phyloP scores from a whole-genome alignment of 768 basidiomycete genomes.

The Leucosporidium yakuticum region DNA sequence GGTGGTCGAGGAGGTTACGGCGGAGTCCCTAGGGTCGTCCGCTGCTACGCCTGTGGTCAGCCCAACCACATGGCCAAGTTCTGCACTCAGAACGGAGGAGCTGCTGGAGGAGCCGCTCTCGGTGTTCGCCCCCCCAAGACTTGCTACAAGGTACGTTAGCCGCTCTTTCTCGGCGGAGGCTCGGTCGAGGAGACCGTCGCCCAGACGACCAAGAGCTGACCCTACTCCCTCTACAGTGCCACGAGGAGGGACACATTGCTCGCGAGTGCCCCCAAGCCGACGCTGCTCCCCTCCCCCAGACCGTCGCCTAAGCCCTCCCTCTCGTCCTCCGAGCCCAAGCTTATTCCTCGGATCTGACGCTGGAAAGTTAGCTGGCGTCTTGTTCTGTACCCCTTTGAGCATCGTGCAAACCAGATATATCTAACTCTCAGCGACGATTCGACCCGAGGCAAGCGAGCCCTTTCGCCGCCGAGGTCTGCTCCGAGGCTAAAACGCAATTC shows the following conservation, averaged over 20 bases:
- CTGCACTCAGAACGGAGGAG: background rate
- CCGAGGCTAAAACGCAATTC: background rate
- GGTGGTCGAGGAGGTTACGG: background rate
- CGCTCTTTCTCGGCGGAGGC: background rate
- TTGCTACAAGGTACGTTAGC: constrained; percentile 1
- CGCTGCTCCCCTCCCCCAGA: background rate
- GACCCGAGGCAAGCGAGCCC: too few relatives aligned
- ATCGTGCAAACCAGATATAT: too few relatives aligned
- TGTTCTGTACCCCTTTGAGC: too few relatives aligned
- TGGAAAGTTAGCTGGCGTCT: too few relatives aligned
- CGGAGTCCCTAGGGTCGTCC: background rate
- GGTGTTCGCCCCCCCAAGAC: constrained; percentile 2
- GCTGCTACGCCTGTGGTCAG: constrained; percentile 2
- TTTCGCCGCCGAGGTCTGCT: too few relatives aligned
- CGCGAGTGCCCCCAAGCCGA: background rate
- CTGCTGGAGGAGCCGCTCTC: background rate
- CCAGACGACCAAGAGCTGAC: background rate
- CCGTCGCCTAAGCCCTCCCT: background rate
- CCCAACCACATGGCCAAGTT: constrained; percentile 3
- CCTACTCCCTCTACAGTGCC: background rate
- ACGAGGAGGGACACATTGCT: constrained; percentile 2
- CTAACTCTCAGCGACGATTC: too few relatives aligned
- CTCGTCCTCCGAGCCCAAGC: too few relatives aligned
- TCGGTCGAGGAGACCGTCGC: background rate
- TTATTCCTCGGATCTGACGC: too few relatives aligned